Conservation (phyloP, 441 rosid genomes). For the Populus tomentosa region DNA sequence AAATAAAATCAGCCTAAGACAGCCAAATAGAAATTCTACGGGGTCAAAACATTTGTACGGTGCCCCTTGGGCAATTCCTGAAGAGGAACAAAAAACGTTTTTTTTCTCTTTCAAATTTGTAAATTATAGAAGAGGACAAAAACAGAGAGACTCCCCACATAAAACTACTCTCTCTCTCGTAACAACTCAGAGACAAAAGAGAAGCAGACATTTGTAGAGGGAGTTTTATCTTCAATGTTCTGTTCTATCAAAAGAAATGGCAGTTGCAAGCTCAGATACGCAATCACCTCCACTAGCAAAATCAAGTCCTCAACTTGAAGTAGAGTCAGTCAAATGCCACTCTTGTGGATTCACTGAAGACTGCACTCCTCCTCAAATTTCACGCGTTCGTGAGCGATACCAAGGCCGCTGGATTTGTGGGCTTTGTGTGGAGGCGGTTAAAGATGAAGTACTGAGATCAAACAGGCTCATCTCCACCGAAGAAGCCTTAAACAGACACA, state of each 20-base stretch:
- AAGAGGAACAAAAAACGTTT: no score
- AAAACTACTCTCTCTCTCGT: no score
- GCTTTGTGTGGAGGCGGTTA: slow-evolving; percentile 50
- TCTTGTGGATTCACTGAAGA: slow-evolving; percentile 55
- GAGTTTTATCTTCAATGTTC: slow-evolving; percentile 19
- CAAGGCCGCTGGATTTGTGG: slow-evolving; percentile 58
- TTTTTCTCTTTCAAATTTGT: no score
- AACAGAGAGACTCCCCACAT: background rate
- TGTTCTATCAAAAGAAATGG: slow-evolving; percentile 22
- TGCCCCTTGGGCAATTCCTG: no score
- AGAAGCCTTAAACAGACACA: slow-evolving; percentile 47
- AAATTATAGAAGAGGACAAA: no score
- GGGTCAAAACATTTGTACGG: no score
- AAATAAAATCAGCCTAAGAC: no score
- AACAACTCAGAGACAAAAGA: background rate
- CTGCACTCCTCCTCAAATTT: slow-evolving; percentile 42
- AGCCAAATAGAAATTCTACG: no score
- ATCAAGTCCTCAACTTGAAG: slow-evolving; percentile 19
- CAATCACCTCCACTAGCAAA: slow-evolving; percentile 7
- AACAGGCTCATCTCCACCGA: slow-evolving; percentile 27
- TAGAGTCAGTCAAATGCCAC: slow-evolving; percentile 45
- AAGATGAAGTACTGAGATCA: slow-evolving; percentile 38
- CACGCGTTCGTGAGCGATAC: slow-evolving; percentile 30
- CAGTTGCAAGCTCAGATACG: slow-evolving; percentile 28
- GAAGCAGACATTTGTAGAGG: background rate